These are phyloP conservation scores for Globisporangium barbulae DNA, from an alignment of 352 stramenopile species.

Conservation along the genomic window DNA sequence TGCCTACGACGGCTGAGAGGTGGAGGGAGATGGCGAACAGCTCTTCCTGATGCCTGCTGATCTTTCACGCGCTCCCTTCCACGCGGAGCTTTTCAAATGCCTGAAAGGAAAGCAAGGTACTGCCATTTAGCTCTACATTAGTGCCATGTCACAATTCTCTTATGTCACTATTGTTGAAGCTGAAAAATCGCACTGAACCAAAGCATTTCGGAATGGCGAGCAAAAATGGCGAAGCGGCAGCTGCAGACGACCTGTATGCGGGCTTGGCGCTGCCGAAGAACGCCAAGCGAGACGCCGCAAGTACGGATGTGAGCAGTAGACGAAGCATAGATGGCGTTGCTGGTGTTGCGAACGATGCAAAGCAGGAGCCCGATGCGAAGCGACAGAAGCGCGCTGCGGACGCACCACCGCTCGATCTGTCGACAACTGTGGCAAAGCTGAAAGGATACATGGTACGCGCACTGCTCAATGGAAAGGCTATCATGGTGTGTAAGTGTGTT, in stretches of 20 bases:
- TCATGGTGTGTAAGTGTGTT: background rate
- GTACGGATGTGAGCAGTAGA: background rate
- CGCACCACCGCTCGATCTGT: slow-evolving; percentile 32
- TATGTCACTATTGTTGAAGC: background rate
- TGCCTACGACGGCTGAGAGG: background rate
- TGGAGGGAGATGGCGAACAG: background rate
- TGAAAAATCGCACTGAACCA: background rate
- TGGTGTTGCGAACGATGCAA: background rate
- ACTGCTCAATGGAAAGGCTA: background rate
- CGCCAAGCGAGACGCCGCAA: slow-evolving; percentile 31
- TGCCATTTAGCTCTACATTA: background rate
- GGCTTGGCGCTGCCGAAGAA: slow-evolving; percentile 45
- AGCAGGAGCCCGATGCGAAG: slow-evolving; percentile 17
- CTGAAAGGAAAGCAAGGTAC: background rate
- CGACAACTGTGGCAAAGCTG: slow-evolving; percentile 45
- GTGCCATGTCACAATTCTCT: background rate
- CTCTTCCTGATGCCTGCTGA: background rate
- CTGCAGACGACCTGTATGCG: slow-evolving; percentile 45
- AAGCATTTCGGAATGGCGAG: background rate
- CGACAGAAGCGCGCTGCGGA: slow-evolving; percentile 25
- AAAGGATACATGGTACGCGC: slow-evolving; percentile 59
- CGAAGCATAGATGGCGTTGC: background rate
- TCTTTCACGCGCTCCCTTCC: slow-evolving; percentile 1
- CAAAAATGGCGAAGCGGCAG: background rate
- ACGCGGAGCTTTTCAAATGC: slow-evolving; percentile 12